Conservation (phyloP, 768 basidiomycete species). For the Leccinellum luteum region DNA sequence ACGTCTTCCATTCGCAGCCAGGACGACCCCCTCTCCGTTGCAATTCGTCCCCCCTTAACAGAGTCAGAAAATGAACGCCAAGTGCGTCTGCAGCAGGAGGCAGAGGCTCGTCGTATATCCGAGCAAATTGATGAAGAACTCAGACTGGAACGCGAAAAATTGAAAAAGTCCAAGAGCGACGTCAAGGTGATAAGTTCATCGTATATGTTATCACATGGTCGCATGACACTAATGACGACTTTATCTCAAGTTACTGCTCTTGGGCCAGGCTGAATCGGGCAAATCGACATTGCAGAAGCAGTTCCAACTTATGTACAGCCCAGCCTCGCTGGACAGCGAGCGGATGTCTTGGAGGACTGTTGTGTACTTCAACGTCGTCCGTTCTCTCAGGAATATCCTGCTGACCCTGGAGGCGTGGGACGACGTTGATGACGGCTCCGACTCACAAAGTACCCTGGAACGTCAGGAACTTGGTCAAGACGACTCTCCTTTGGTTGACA, state of each 20-base stretch:
- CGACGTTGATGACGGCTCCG: conserved; percentile 54
- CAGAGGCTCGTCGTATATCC: conserved; percentile 71
- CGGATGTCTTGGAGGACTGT: conserved; percentile 70
- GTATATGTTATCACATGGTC: not conserved
- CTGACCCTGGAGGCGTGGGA: conserved; percentile 61
- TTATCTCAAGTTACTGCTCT: conserved; percentile 55
- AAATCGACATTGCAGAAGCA: conserved; percentile 78
- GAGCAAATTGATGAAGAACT: conserved; percentile 84
- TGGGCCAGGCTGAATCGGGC: conserved; percentile 78
- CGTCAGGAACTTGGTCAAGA: conserved; percentile 32
- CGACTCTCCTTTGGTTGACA: conserved; percentile 15
- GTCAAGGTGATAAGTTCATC: conserved; percentile 57
- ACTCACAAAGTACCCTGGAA: conserved; percentile 32
- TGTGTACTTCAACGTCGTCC: conserved; percentile 75
- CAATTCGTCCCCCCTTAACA: conserved; percentile 58
- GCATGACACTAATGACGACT: conserved; percentile 20
- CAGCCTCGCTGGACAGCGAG: conserved; percentile 64
- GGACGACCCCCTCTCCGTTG: conserved; percentile 72
- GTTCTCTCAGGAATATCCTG: conserved; percentile 68
- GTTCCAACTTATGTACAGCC: conserved; percentile 80
- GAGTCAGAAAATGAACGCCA: conserved; percentile 69
- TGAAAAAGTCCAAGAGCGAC: conserved; percentile 66
- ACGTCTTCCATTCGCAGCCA: conserved; percentile 72
- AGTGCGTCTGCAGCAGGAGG: conserved; percentile 59
- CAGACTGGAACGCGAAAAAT: conserved; percentile 61